Evolutionary conservation across 495 filamentous ascomycete genomes (phyloP).

Genomic region (Cercophora samala): DNA sequence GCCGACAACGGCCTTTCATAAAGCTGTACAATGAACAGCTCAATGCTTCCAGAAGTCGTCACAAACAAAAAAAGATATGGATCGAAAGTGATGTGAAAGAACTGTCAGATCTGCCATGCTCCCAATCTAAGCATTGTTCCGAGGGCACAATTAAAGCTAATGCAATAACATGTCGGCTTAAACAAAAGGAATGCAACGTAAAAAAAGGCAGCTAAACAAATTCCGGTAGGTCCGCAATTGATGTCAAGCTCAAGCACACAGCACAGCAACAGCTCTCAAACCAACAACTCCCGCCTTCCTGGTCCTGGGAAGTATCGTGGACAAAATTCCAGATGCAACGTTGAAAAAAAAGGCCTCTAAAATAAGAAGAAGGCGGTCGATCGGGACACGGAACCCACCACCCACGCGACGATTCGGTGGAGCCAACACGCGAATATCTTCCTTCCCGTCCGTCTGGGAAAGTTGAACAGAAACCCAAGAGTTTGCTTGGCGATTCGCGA

Average conservation of each 20-base stretch:
- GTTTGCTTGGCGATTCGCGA: background rate
- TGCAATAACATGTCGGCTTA: background rate
- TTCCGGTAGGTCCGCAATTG: slow-evolving; percentile 6
- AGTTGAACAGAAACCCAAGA: background rate
- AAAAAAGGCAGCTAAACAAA: background rate
- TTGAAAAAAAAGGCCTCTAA: background rate
- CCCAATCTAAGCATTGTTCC: slow-evolving; percentile 10
- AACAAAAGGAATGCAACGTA: slow-evolving; percentile 5
- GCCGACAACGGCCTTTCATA: background rate
- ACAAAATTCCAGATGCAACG: background rate
- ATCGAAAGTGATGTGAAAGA: slow-evolving; percentile 3
- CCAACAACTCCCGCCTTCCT: background rate
- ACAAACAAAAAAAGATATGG: slow-evolving; percentile 1
- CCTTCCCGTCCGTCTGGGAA: background rate
- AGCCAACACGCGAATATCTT: background rate
- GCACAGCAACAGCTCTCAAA: too few relatives aligned
- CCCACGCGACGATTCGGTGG: background rate
- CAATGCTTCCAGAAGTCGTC: background rate
- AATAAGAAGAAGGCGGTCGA: background rate
- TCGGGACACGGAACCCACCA: background rate
- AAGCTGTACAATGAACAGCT: slow-evolving; percentile 9
- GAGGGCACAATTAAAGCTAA: slow-evolving; percentile 8
- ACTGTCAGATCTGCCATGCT: background rate
- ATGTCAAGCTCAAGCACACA: too few relatives aligned
- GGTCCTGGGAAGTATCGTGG: background rate